phyloP scores from a whole-genome alignment of 1,139 yeast genomes.

The Sugiyamaella pinicola region DNA sequence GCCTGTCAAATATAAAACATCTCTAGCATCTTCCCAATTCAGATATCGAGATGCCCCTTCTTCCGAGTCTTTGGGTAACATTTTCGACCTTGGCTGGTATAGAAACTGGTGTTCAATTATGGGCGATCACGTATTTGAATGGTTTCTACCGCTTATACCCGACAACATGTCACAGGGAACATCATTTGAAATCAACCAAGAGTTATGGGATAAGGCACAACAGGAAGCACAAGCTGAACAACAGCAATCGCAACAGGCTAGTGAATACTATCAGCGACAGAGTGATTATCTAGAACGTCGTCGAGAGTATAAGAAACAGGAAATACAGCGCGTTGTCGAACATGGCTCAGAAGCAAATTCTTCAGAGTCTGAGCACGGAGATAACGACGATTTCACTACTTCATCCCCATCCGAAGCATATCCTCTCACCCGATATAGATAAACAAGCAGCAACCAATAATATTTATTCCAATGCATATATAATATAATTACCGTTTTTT shows the following conservation, averaged over 20 bases:
- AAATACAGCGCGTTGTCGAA: conserved; percentile 3
- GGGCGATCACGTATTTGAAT: conserved; percentile 66
- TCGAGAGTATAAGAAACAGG: conserved; percentile 7
- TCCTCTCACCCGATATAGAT: conserved; percentile 3
- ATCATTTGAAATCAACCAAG: conserved; percentile 39
- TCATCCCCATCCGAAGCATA: conserved; percentile 1
- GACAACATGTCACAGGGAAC: conserved; percentile 35
- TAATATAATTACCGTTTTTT: too few relatives aligned
- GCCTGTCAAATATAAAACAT: conserved; percentile 53
- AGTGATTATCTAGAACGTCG: conserved; percentile 11
- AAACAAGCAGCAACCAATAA: too few relatives aligned
- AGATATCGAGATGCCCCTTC: conserved; percentile 46
- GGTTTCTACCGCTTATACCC: conserved; percentile 68
- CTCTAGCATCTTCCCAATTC: conserved; percentile 46
- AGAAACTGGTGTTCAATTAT: conserved; percentile 68
- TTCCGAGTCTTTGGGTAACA: conserved; percentile 55
- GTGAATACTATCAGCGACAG: conserved; percentile 25
- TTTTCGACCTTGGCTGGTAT: conserved; percentile 69
- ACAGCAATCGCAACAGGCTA: conserved; percentile 22
- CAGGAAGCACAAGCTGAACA: conserved; percentile 38
- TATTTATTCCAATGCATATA: too few relatives aligned
- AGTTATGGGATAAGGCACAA: conserved; percentile 36
- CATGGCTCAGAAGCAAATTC: not conserved
- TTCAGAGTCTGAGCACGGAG: not conserved
- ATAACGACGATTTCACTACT: not conserved